Conservation (phyloP, 495 filamentous ascomycete genomes). For the Jackrogersella minutella region DNA sequence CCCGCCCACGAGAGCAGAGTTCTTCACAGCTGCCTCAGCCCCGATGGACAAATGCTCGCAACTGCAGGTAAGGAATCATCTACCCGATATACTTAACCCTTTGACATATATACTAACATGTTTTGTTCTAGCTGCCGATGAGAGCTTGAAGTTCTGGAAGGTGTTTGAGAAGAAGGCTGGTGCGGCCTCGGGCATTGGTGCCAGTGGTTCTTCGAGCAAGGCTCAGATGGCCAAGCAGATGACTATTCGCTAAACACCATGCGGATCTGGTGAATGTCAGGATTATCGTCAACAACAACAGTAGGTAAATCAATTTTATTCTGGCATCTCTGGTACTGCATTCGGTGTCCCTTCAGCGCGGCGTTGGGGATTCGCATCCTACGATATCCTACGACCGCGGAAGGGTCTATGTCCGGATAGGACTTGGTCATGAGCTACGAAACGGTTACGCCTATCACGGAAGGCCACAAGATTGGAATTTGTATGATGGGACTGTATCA, state of each 20-base stretch:
- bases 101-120: conserved; percentile 25
- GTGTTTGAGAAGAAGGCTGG: conserved; percentile 97
- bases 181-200: conserved; percentile 64
- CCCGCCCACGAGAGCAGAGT: conserved; percentile 98
- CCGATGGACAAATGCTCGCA: conserved; percentile 96
- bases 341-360: conserved; percentile 54
- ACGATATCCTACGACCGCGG: conserved; percentile 29
- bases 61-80: conserved; percentile 69
- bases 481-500: conserved; percentile 28
- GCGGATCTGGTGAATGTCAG: conserved; percentile 39
- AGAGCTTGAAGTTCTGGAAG: conserved; percentile 99
- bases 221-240: conserved; percentile 89
- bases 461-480: conserved; percentile 25
- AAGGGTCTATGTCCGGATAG: conserved; percentile 32
- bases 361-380: conserved; percentile 53
- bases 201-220: conserved; percentile 61
- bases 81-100: background rate
- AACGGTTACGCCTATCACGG: conserved; percentile 27
- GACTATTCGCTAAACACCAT: conserved; percentile 82
- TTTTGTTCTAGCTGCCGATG: conserved; percentile 73
- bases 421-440: conserved; percentile 48
- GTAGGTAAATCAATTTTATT: conserved; percentile 57
- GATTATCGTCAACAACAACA: conserved; percentile 49
- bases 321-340: conserved; percentile 49
- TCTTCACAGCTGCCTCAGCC: conserved; percentile 91